These are phyloP conservation scores for Iris macrosiphon DNA, from an alignment of 106 monocot species.

Conservation along the genomic window DNA sequence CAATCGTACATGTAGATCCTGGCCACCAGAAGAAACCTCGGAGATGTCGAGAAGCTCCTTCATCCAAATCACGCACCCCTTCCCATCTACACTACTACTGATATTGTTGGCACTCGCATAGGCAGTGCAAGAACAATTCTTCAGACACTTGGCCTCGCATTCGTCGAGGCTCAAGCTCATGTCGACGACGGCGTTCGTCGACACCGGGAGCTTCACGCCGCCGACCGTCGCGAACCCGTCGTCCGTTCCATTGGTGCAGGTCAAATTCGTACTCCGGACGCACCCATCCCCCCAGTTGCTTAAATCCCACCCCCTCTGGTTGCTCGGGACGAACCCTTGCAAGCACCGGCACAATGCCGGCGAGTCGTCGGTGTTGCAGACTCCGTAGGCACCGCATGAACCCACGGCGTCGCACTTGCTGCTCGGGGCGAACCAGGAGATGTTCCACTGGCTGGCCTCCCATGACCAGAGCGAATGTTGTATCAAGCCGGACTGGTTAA, in stretches of 20 bases:
- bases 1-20: not conserved
- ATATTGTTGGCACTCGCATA: not conserved
- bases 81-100: not conserved
- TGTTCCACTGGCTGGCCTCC: not conserved
- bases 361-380: not conserved
- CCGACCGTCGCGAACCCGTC: not conserved
- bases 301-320: not conserved
- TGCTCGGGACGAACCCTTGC: not conserved
- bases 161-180: not conserved
- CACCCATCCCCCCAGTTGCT: slow-evolving; percentile 4
- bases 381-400: not conserved
- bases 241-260: not conserved
- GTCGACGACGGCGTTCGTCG: not conserved
- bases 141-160: not conserved
- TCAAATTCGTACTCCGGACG: not conserved
- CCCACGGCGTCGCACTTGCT: not conserved
- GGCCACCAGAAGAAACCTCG: not conserved
- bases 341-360: not conserved
- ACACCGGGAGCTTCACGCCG: not conserved
- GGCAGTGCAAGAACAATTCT: not conserved
- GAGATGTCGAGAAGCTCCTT: not conserved
- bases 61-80: not conserved
- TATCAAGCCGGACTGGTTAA: not conserved
- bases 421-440: not conserved
- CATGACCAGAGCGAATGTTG: too few relatives aligned